Conservation (phyloP, 805 yeast species). For the Starmerella potacharoeniae region DNA sequence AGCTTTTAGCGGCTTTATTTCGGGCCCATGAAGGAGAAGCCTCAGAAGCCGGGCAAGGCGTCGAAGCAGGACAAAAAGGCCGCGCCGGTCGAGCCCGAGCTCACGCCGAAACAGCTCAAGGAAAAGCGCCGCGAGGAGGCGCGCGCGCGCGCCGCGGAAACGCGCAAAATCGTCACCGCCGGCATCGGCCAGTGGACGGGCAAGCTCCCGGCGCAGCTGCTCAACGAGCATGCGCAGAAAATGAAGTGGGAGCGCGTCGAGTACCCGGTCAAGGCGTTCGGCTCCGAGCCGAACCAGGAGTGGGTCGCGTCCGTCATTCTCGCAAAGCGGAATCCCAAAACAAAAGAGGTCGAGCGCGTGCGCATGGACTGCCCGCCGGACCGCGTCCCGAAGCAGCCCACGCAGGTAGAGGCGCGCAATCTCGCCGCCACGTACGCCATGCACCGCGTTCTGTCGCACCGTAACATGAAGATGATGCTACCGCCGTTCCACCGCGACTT, state of each 20-base stretch:
- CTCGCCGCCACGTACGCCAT: constrained; percentile 81
- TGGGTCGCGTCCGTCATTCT: constrained; percentile 54
- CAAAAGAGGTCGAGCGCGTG: constrained; percentile 52
- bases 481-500: constrained; percentile 71
- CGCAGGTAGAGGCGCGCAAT: constrained; percentile 83
- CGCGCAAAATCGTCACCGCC: constrained; percentile 37
- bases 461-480: constrained; percentile 74
- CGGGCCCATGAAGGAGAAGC: constrained; percentile 17
- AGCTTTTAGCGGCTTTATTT: not conserved
- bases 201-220: constrained; percentile 72
- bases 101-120: constrained; percentile 27
- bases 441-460: constrained; percentile 65
- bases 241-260: constrained; percentile 81
- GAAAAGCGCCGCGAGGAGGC: constrained; percentile 30
- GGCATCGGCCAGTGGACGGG: constrained; percentile 87
- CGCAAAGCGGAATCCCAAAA: constrained; percentile 68
- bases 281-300: constrained; percentile 34
- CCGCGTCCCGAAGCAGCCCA: constrained; percentile 52
- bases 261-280: constrained; percentile 42
- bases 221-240: constrained; percentile 80
- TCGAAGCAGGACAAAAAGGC: constrained; percentile 12
- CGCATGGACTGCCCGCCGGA: constrained; percentile 43
- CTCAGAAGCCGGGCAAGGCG: constrained; percentile 16
- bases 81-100: constrained; percentile 14
- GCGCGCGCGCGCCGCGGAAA: constrained; percentile 24